Evolutionary conservation across 108 stramenopile genomes (phyloP), one percentile per base, ranked within the genome.

Genomic region (Epithemia pelagica): DNA sequence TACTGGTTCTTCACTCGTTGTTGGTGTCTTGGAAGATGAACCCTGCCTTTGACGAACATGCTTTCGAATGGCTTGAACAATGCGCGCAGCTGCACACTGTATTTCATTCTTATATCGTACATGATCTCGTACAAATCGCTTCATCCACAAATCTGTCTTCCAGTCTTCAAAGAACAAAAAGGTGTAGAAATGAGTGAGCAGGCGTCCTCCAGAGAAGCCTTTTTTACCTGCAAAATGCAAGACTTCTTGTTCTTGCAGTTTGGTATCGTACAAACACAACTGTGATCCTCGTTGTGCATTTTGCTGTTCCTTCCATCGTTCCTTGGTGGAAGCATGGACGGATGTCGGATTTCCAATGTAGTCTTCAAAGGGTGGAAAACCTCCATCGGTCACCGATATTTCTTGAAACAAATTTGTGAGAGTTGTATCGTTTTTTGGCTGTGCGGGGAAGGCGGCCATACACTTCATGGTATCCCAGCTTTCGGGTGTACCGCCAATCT

Each of bases 121-220:
- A 73, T 87, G 86, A 68, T 90, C 91, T 1, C 91, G 70, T 0
- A 90, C 82, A 66, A 90, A 87, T 58, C 91, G 68, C 59, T 85
- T 82, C 32, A 69, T 79, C 85, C 84, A 87, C 53, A 88, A 58
- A 55, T 92, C 88, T 61, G 84, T 79, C 64, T 75, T 68, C 82
- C 87, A 92, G 74, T 96, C 92, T 65, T 88, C 91, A 68, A 95
- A 95, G 74, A 91, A 95, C 23, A 91, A 54, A 58, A 90, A 92
- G 15, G 89, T 81, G 70, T 96, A 96, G 71, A 94, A 94, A 61
- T 96, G 96, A 0, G 88, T 86, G 26, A 61, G 28, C 28, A 61
- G 21, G 29, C 61, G 61, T 10, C 29, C 61, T 30, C 61, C 61
- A 15, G 37, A 5, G 29, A 29, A 18, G 7, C 30, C 29, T 3